Evolutionary conservation across 1,284 basidiomycete genomes (phyloP), one percentile per base, ranked within the genome.

Genomic region (Ceratorhiza oryzae-sativae): DNA sequence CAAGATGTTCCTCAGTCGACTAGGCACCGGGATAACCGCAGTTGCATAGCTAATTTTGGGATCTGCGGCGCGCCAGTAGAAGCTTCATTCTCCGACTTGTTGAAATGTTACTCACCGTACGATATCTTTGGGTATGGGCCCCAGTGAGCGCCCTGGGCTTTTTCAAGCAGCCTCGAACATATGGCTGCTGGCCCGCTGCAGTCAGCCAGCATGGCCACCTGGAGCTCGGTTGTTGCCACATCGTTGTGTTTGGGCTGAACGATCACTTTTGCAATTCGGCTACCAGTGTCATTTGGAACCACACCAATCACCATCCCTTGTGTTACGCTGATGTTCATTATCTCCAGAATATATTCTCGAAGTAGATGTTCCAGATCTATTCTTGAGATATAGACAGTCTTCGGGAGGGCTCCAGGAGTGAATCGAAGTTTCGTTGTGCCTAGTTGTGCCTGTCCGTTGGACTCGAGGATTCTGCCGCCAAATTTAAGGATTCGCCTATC

Each of bases 1-100:
- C 12, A 68, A 34, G 13, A 25, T 56, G 15, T 56, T 13, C 51
- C 51, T 55, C 15, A 68, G 51, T n/a, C 51, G 49, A 36, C 32
- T 51, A 9, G 51, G 32, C 18, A 68, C 36, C n/a, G 63, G 63
- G 8, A 68, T 20, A 20, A 41, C 23, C 10, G 51, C 63, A 9
- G 63, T 68, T 27, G 63, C 49, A 49, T 68, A 68, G 27, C 49
- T 68, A 15, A 68, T 68, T 27, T 68, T 68, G 3, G 63, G 63
- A 68, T 68, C 63, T 68, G 41, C 20, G 20, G 18, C 18, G 25
- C 4, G 23, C 23, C n/a, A 39, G 20, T n/a, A 23, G 13, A 10
- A 23, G 20, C 10, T 42, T 34, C 15, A 10, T 34, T 34, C 30
- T 55, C n/a, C 53, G 4, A n/a, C 34, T 25, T 18, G n/a, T 32